Evolutionary conservation across 2,329 filamentous ascomycete species (phyloP).

Genomic region (Zelopaecilomyces penicillatus): DNA sequence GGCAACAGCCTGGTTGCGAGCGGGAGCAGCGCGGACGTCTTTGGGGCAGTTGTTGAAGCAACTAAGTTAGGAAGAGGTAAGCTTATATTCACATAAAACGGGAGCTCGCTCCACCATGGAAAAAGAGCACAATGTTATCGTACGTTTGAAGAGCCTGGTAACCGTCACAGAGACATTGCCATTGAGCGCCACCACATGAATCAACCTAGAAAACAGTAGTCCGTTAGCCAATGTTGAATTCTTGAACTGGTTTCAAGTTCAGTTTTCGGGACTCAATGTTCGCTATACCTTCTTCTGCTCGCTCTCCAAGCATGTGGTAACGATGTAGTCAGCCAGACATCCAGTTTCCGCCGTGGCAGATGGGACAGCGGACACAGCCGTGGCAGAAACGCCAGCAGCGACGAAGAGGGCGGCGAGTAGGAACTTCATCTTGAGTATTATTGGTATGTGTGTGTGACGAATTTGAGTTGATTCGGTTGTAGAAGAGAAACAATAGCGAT

Average conservation of each 20-base stretch:
- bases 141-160: conserved; percentile 39
- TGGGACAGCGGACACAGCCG: conserved; percentile 10
- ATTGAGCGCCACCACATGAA: conserved; percentile 33
- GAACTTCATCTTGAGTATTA: conserved; percentile 36
- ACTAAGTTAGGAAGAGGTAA: conserved; percentile 17
- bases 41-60: conserved; percentile 52
- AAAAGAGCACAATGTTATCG: conserved; percentile 13
- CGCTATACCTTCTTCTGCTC: conserved; percentile 29
- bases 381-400: conserved; percentile 25
- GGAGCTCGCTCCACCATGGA: background rate
- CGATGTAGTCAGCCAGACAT: conserved; percentile 40
- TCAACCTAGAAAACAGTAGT: conserved; percentile 17
- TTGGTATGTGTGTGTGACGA: conserved; percentile 11
- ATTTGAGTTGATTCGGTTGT: conserved; percentile 1
- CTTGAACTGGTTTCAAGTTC: too few relatives aligned
- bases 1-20: conserved; percentile 30
- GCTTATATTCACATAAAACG: conserved; percentile 1
- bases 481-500: background rate
- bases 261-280: background rate
- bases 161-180: conserved; percentile 37
- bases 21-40: conserved; percentile 29
- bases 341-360: conserved; percentile 14
- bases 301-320: conserved; percentile 34
- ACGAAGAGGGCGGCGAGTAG: conserved; percentile 31
- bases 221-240: too few relatives aligned